Base-by-base conservation (phyloP, 148 eudicot species). In the Simmondsia chinensis region DNA sequence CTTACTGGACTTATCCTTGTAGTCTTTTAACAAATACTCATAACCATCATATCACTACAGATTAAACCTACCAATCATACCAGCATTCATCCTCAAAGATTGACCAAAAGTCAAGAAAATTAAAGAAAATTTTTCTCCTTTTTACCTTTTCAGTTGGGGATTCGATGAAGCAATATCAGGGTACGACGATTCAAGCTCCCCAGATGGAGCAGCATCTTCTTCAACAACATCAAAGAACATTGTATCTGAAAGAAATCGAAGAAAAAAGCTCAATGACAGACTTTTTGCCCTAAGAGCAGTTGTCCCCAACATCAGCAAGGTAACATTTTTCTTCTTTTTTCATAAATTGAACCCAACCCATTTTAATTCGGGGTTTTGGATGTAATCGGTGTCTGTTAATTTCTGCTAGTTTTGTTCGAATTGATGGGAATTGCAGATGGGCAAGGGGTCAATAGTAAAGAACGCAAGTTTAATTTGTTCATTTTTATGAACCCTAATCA, bases 241-340 rank as follows among this genome's bases (percentile, higher is more conserved):
- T 2, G 82, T 70, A 0, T 82, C 94, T 0, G 96, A 87, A 65
- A 57, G 94, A 19, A 82, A 82, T 28, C 68, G 96, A 33, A 63
- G 96, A 26, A 82, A 68, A 57, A 82, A 79, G 57, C 82, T 87
- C 35, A 87, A 87, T 20, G 88, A 87, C n/a, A 70, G 88, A n/a
- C 80, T 87, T 22, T 74, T 74, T 33, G 88, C 88, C 12, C 79
- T 87, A 20, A 55, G 96, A 56, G 72, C 96, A 6, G 84, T 79
- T 36, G 96, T 87, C 20, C 96, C 96, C 1, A 87, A 74, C 57
- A 87, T 87, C 9, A 79, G 72, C 53, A 87, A 87, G 94, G 96
- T 87, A 33, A n/a, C 2, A 1, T 48, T 0, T 1, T 48, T 5
- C 14, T 55, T 2, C 4, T 16, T 11, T 18, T 1, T 6, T 15